Base-by-base conservation (phyloP, 2,329 filamentous ascomycete genomes). In the Cladosporium velox region DNA sequence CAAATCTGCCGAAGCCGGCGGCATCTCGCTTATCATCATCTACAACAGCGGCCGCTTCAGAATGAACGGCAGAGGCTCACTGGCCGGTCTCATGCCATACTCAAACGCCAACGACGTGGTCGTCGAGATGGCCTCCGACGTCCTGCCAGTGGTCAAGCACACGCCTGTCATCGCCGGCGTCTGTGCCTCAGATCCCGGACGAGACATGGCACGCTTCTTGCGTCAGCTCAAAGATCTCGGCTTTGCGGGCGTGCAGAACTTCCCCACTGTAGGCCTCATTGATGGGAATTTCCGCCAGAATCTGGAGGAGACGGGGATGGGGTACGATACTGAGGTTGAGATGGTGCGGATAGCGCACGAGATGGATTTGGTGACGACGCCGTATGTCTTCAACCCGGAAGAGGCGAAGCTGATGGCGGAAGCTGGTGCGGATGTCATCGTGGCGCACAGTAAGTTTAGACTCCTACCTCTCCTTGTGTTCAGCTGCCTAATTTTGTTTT, bases 11-110 rank as follows among this genome's bases (percentile, higher is more conserved):
- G 89, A 91, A 75, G 83, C 83, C 55, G 89, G 89, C 44, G 88
- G 88, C 67, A 87, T 85, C 15, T 88, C 91, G 71, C 79, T 91
- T 51, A 90, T 91, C 72, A 87, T 91, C 68, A 84, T 91, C 71
- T 91, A 91, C 80, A 91, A 91, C 76, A 88, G 86, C 44, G 89
- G 89, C 0, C 84, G 89, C 4, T 91, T 89, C 74, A 86, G 89
- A 11, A 91, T 92, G 90, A 89, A 88, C 0, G 89, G 90, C 0
- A 81, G 87, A 51, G 89, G 89, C 0, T 90, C 88, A 0, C 77
- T 91, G 12, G 88, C 89, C 0, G 89, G 89, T 0, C 77, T 91
- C 59, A 90, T 91, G 87, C 88, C 89, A 0, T 91, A 90, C 73
- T 86, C 87, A 4, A 88, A 91, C 72, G 88, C 89, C 4, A 91